Evolutionary conservation across 768 basidiomycete species (phyloP).

Genomic region (Tylopilus vinaceipallidus): DNA sequence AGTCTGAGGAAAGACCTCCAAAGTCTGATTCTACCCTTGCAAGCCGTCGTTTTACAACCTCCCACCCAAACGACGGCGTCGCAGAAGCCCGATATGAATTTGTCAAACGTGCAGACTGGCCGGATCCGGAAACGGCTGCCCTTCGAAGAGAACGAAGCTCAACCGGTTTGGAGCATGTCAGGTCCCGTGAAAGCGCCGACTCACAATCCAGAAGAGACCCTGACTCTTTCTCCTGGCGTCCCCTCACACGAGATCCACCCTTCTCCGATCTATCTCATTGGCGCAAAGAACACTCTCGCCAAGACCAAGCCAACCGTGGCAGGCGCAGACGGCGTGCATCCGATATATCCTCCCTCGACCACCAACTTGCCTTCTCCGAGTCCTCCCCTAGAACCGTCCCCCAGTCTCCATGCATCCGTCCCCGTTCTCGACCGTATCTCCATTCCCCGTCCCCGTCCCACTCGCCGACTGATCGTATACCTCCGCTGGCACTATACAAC

Average conservation of each 20-base stretch:
- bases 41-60: constrained; percentile 33
- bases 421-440: constrained; percentile 47
- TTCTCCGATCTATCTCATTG: constrained; percentile 52
- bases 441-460: constrained; percentile 51
- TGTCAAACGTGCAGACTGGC: constrained; percentile 84
- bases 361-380: constrained; percentile 29
- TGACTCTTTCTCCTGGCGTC: constrained; percentile 26
- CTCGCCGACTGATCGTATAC: constrained; percentile 39
- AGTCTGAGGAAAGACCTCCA: constrained; percentile 47
- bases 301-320: constrained; percentile 50
- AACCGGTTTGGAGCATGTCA: constrained; percentile 54
- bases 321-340: constrained; percentile 56
- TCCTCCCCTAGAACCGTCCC: constrained; percentile 27
- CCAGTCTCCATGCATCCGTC: constrained; percentile 41
- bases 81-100: constrained; percentile 74
- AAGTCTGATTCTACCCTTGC: constrained; percentile 24
- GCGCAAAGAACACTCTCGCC: constrained; percentile 49
- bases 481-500: constrained; percentile 29
- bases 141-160: constrained; percentile 67
- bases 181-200: constrained; percentile 47
- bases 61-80: constrained; percentile 49
- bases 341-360: constrained; percentile 38
- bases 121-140: constrained; percentile 72
- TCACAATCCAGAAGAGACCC: constrained; percentile 22
- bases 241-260: constrained; percentile 43